A percentile compares a stretch with the other conserved stretches of the same genome.
Conservation (phyloP, 1,139 yeast species). For the Debaryomycetaceae sp. region DNA sequence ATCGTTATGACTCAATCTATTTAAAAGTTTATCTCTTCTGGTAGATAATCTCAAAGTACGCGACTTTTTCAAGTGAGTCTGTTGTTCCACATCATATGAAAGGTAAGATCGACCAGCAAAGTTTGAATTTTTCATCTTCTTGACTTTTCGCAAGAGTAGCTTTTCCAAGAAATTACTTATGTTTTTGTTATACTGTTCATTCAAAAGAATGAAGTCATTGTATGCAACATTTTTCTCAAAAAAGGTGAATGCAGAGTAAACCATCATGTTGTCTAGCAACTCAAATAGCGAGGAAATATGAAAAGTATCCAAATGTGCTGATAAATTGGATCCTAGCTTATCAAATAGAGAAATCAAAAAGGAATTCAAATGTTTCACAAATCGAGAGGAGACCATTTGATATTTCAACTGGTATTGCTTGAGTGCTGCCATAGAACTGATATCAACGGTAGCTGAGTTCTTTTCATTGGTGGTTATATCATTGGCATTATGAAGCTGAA, state of each 20-base stretch:
- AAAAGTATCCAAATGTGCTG: conserved; percentile 19
- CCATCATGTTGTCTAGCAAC: conserved; percentile 43
- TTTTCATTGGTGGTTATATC: conserved; percentile 52
- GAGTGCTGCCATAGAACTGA: conserved; percentile 72
- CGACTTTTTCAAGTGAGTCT: conserved; percentile 22
- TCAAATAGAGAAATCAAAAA: conserved; percentile 46
- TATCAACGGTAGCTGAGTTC: conserved; percentile 32
- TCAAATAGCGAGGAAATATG: conserved; percentile 21
- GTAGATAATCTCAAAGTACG: conserved; percentile 31
- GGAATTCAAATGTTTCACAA: conserved; percentile 46
- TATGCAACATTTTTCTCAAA: conserved; percentile 61
- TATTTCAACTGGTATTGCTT: conserved; percentile 63
- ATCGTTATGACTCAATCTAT: conserved; percentile 7
- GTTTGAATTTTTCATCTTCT: conserved; percentile 14
- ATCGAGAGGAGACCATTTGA: conserved; percentile 53
- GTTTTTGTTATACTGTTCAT: conserved; percentile 21
- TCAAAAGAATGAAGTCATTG: conserved; percentile 27
- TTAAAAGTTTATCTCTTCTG: conserved; percentile 22
- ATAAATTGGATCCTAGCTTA: conserved; percentile 27
- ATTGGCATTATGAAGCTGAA: conserved; percentile 62
- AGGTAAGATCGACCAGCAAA: conserved; percentile 7
- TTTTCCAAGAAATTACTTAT: conserved; percentile 29
- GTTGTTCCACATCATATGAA: conserved; percentile 8
- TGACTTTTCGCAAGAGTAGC: conserved; percentile 21
- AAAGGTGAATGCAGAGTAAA: conserved; percentile 59